A percentile compares a stretch with the other conserved stretches of the same genome.
These are phyloP conservation scores for Ophiostoma australiae DNA, from an alignment of 2,329 filamentous ascomycete genomes.

Conservation along the genomic window DNA sequence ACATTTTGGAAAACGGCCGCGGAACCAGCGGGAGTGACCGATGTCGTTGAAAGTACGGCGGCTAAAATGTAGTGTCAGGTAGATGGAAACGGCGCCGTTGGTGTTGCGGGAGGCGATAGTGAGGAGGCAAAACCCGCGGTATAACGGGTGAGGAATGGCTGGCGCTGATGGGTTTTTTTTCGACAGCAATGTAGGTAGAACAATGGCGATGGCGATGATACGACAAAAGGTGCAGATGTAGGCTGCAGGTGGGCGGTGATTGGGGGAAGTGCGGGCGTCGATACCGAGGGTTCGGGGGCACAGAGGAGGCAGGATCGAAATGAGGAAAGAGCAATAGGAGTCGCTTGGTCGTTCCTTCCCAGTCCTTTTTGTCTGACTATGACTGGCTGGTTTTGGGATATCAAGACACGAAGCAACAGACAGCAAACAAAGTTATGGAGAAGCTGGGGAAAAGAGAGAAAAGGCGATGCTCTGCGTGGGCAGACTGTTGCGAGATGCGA, in stretches of 20 bases:
- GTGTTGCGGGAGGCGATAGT: constrained; percentile 1
- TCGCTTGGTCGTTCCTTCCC: constrained; percentile 18
- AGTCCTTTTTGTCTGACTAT: constrained; percentile 22
- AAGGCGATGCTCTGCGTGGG: constrained; percentile 12
- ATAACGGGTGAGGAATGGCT: not conserved
- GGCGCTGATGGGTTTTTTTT: not conserved
- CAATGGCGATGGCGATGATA: not conserved
- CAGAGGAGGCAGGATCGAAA: constrained; percentile 4
- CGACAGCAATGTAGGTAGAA: not conserved
- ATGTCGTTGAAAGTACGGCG: constrained; percentile 9
- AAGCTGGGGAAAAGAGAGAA: not conserved
- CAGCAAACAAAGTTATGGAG: constrained; percentile 13
- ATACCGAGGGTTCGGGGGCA: not conserved
- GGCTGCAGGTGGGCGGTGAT: not conserved
- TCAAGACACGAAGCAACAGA: constrained; percentile 1
- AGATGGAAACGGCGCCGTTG: not conserved
- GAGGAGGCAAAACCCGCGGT: not conserved
- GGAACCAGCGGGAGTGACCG: constrained; percentile 9
- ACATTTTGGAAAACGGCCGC: constrained; percentile 14
- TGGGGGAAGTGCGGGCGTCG: not conserved
- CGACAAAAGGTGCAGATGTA: constrained; percentile 8
- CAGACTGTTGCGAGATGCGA: constrained; percentile 1
- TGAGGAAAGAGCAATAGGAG: constrained; percentile 9
- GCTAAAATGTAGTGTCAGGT: not conserved
- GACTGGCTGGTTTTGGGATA: constrained; percentile 18